A percentile compares a stretch with the other conserved stretches of the same genome.
Evolutionary conservation across 1,284 basidiomycete species (phyloP).

Genomic region (Cryptococcus hybrid): DNA sequence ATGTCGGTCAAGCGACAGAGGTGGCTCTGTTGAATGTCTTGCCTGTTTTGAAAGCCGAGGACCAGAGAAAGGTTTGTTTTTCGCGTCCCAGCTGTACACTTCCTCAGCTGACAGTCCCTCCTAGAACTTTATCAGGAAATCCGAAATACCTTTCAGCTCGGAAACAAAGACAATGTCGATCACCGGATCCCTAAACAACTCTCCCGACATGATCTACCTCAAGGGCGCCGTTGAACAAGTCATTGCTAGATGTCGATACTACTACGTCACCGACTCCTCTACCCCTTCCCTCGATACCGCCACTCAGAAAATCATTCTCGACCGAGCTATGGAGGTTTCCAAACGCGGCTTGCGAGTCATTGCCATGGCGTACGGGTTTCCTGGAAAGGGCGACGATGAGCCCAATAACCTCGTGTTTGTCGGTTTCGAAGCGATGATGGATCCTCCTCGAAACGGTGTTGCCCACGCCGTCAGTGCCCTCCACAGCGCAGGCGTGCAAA

Average conservation of each 20-base stretch:
- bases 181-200: constrained; percentile 61
- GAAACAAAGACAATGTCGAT: constrained; percentile 92
- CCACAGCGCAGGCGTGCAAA: constrained; percentile 82
- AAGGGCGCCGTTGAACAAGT: constrained; percentile 91
- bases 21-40: constrained; percentile 86
- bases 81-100: neutral
- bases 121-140: constrained; percentile 65
- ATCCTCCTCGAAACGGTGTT: constrained; percentile 92
- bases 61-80: constrained; percentile 65
- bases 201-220: constrained; percentile 75
- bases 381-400: constrained; percentile 49
- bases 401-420: constrained; percentile 66
- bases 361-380: constrained; percentile 83
- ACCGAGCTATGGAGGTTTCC: constrained; percentile 69
- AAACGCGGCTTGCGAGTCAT: constrained; percentile 79
- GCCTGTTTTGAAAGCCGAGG: constrained; percentile 65
- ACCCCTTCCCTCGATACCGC: constrained; percentile 70
- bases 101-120: constrained; percentile 2
- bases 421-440: constrained; percentile 92
- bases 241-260: constrained; percentile 78
- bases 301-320: constrained; percentile 64
- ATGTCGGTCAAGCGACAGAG: constrained; percentile 88
- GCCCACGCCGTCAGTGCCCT: constrained; percentile 77
- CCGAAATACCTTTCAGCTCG: constrained; percentile 86
- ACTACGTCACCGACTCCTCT: constrained; percentile 80